Evolutionary conservation across 1,284 basidiomycete genomes (phyloP), one percentile per base, ranked within the genome.

Genomic region (Stygiomarasmius scandens): DNA sequence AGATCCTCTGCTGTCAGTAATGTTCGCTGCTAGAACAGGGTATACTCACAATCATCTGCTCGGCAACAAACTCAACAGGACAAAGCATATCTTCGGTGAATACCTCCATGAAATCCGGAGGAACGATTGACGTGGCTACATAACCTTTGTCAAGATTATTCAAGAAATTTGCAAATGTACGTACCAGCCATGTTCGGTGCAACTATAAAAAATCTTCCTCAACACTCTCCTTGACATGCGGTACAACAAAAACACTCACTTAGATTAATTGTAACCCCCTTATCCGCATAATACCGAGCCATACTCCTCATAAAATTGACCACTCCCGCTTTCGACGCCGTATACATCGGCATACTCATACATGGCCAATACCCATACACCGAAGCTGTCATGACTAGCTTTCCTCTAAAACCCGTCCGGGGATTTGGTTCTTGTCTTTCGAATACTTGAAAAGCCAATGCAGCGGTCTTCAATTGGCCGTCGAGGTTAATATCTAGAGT

Each of bases 401-500:
- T 66, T 5, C 64, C 64, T n/a, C 60, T 54, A 51, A 66, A 66
- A 1, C 64, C 64, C 19, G 56, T 56, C n/a, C 55, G 59, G 12
- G 29, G 6, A 50, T 62, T 63, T 3, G 32, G 49, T 2, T 58
- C 57, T 44, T 66, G 64, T 6, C 64, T 54, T 56, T 66, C 64
- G 48, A 66, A 64, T 6, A 61, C 61, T 44, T 66, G 64, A 8
- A 66, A 49, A 11, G 63, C 64, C 9, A 66, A 55, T 36, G 64
- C 49, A 2, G 64, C 61, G 20, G 64, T 66, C 49, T 64, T 56
- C 10, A 66, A 48, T 36, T 64, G 62, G 8, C 63, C 64, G 22
- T 47, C 59, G 10, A 66, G 55, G 38, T 64, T 58, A 24, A 64
- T 59, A n/a, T 62, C 48, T 0, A 59, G 38, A 0, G 63, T 64